A percentile compares a stretch with the other conserved stretches of the same genome.
phyloP scores from a whole-genome alignment of 176 grass and related monocot genomes.

The Melocanna baccifera region DNA sequence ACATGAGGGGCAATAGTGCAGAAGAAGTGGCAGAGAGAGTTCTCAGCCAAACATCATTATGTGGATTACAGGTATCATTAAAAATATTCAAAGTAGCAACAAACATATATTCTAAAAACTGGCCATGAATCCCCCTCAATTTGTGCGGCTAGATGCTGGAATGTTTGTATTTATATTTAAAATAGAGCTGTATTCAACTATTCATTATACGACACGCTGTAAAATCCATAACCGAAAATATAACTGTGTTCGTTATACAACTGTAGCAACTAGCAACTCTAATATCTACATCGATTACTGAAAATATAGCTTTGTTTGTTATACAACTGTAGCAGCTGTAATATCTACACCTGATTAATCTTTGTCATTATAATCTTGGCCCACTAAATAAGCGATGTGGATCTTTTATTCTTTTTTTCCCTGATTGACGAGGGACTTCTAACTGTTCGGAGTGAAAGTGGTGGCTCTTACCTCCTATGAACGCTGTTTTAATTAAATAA shows the following conservation, averaged over 20 bases:
- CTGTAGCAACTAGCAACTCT: background rate
- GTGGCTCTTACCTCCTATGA: background rate
- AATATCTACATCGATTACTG: background rate
- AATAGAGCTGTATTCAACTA: background rate
- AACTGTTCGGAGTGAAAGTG: background rate
- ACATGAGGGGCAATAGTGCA: constrained; percentile 87
- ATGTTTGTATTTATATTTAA: background rate
- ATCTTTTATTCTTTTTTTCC: background rate
- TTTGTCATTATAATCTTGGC: background rate
- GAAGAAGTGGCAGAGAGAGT: constrained; percentile 88
- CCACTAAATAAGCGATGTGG: background rate
- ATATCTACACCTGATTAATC: background rate
- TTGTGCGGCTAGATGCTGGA: background rate
- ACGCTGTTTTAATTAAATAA: background rate
- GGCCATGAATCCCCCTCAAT: background rate
- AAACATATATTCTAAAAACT: background rate
- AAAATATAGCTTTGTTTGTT: background rate
- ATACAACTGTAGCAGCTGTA: too few species aligned
- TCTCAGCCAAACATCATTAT: constrained; percentile 77
- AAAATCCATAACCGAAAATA: background rate
- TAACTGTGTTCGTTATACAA: background rate
- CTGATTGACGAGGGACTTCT: background rate
- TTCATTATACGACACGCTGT: background rate
- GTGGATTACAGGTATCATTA: constrained; percentile 73
- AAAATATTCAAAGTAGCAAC: background rate